Evolutionary conservation across 1,284 basidiomycete genomes (phyloP), one percentile per base, ranked within the genome.

Genomic region (Takashimella koratensis): DNA sequence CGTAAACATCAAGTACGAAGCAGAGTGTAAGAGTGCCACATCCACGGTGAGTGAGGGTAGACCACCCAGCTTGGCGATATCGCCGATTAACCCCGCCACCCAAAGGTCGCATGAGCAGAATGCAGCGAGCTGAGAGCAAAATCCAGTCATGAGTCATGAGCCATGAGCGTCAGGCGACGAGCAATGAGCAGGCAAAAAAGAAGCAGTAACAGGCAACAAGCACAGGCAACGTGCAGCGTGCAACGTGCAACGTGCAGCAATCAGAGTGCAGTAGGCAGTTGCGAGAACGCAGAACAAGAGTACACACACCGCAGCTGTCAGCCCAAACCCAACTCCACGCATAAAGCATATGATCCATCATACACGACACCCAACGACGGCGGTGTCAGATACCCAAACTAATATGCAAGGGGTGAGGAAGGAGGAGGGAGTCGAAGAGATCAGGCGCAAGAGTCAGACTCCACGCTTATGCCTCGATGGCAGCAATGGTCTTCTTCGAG

Each of bases 391-490:
- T 36, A 36, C 30, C 30, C 30, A 36, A 36, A 36, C 30, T 36
- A 36, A 36, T 36, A 36, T 36, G 30, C 30, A 36, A 36, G 16
- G 30, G 30, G 30, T 36, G 30, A 36, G 30, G 30, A 36, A 36
- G 16, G 8, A 36, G 30, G 30, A 16, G 16, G 30, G 16, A 16
- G 30, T 8, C 16, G 30, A 8, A 36, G 16, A 36, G 30, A 36
- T 16, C 30, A 36, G 30, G 16, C 10, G 30, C 8, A 36, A 36
- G 16, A 36, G 30, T 8, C 46, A 49, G 53, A n/a, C 54, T 53
- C 54, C 63, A 50, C 53, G 51, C 58, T 66, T 72, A 77, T 61
- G 74, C 75, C 72, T 77, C 76, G 58, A 77, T 77, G 56, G 74
- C 75, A 47, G 68, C 64, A 56, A 73, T 63, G 57, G 66, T 75